Percentiles rank a stretch among this genome's conserved stretches.
phyloP scores from a whole-genome alignment of 495 filamentous ascomycete species.

The Penicillium roqueforti region DNA sequence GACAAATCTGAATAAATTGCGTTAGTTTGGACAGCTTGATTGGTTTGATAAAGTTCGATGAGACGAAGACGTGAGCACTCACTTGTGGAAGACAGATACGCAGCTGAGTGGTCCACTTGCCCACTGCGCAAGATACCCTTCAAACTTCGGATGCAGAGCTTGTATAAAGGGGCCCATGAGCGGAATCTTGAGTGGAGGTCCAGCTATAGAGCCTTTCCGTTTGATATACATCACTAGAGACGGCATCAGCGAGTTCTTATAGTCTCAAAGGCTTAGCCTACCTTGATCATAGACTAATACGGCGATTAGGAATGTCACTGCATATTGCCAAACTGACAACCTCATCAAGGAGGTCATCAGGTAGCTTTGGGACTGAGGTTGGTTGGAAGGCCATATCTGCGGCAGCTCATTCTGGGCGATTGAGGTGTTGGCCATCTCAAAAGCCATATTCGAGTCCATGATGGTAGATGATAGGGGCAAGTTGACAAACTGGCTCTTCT shows the following conservation, averaged over 20 bases:
- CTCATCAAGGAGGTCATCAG: slow-evolving; percentile 1
- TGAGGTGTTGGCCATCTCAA: slow-evolving; percentile 11
- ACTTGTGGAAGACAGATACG: slow-evolving; percentile 97
- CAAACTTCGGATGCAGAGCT: slow-evolving; percentile 81
- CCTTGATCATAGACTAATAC: slow-evolving; percentile 35
- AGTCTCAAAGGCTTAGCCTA: background rate
- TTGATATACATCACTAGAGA: slow-evolving; percentile 68
- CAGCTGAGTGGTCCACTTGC: slow-evolving; percentile 79
- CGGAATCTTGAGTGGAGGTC: slow-evolving; percentile 74
- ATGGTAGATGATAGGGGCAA: background rate
- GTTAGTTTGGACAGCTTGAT: background rate
- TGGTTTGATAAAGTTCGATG: background rate
- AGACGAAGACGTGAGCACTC: slow-evolving; percentile 24
- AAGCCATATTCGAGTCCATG: slow-evolving; percentile 6
- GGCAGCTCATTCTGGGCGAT: slow-evolving; percentile 5
- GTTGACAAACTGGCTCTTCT: background rate
- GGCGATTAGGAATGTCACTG: slow-evolving; percentile 21
- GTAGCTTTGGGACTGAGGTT: background rate
- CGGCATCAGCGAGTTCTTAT: slow-evolving; percentile 12
- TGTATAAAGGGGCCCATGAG: slow-evolving; percentile 90
- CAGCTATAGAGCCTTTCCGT: slow-evolving; percentile 77
- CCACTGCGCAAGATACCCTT: slow-evolving; percentile 82
- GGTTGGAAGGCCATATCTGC: slow-evolving; percentile 4
- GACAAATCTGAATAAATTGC: slow-evolving; percentile 63
- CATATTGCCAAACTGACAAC: slow-evolving; percentile 30